Percentiles rank a stretch among this genome's conserved stretches.
These are phyloP conservation scores for bread wheat (Triticum aestivum) DNA, from an alignment of 176 grass and related monocot genomes.

Conservation along the genomic window IWGSC_CS_RefSeq_v2.1 NC_057813.1:723441873-723442372, in stretches of 20 bases:
- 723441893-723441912: neutral
- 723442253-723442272: neutral
- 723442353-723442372: conserved; percentile 66
- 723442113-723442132: neutral
- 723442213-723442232: conserved; percentile 74
- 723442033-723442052: neutral
- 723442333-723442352: neutral
- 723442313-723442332: neutral
- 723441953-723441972: neutral
- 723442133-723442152: neutral
- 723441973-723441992: neutral
- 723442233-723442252: conserved; percentile 51
- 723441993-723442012: neutral
- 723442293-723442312: neutral
- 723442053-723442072: neutral
- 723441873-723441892: neutral
- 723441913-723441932: neutral
- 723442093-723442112: neutral
- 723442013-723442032: neutral
- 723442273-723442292: neutral
- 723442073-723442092: neutral
- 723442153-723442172: conserved; percentile 87
- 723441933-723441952: neutral
- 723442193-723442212: conserved; percentile 79
- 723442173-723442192: conserved; percentile 72